Evolutionary conservation across 176 grass and related monocot species (phyloP).

Genomic region (Rhipidocladum racemiflorum): DNA sequence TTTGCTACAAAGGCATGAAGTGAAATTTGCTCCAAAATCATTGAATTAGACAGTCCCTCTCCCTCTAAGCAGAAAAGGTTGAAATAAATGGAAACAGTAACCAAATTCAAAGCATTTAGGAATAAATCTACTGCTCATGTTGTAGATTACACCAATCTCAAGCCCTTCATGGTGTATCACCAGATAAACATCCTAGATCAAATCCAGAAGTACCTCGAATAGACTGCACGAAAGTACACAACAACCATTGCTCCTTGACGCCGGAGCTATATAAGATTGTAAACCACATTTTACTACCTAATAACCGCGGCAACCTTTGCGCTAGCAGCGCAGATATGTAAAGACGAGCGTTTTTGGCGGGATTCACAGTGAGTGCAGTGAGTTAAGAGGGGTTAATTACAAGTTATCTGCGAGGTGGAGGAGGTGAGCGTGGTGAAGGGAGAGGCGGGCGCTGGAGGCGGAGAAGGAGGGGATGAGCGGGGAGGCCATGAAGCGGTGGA

Average conservation of each 20-base stretch:
- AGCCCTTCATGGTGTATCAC: not conserved
- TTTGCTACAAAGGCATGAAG: not conserved
- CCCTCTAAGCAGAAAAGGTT: not conserved
- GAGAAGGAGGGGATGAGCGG: slow-evolving; percentile 76
- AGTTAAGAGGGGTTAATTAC: slow-evolving; percentile 9
- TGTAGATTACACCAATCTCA: not conserved
- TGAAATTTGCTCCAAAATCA: not conserved
- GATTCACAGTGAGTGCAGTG: not conserved
- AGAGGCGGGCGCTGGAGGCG: slow-evolving; percentile 46
- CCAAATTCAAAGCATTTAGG: not conserved
- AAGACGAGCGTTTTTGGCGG: not conserved
- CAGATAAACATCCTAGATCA: not conserved
- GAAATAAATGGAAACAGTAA: not conserved
- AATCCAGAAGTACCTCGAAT: not conserved
- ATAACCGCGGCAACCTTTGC: not conserved
- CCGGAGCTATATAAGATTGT: not conserved
- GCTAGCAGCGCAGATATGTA: not conserved
- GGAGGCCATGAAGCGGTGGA: slow-evolving; percentile 93
- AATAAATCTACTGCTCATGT: not conserved
- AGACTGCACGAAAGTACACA: not conserved
- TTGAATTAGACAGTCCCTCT: not conserved
- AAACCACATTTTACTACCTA: not conserved
- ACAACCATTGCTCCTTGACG: not conserved
- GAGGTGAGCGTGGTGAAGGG: slow-evolving; percentile 74
- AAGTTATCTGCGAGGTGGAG: slow-evolving; percentile 61